phyloP scores from a whole-genome alignment of 805 yeast species.

The Barnettozyma vustinii region DNA sequence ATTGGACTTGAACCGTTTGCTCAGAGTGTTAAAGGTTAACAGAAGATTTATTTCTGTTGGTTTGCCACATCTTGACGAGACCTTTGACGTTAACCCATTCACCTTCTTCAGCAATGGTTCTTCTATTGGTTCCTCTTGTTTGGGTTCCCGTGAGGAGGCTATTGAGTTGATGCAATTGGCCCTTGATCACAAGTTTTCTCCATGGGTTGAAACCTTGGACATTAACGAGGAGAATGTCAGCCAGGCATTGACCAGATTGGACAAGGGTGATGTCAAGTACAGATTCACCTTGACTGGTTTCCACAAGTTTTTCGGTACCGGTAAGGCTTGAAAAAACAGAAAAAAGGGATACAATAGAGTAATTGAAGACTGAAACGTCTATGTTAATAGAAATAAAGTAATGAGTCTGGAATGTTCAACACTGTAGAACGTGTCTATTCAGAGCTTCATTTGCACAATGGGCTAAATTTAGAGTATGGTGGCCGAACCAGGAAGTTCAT shows the following conservation, averaged over 20 bases:
- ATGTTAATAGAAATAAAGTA: too few relatives aligned
- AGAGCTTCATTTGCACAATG: too few relatives aligned
- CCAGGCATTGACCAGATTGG: slow-evolving; percentile 49
- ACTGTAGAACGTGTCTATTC: too few relatives aligned
- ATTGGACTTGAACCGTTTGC: slow-evolving; percentile 43
- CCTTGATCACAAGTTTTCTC: slow-evolving; percentile 47
- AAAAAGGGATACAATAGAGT: slow-evolving; percentile 1
- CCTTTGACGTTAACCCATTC: slow-evolving; percentile 40
- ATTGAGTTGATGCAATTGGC: slow-evolving; percentile 62
- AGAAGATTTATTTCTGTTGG: slow-evolving; percentile 63
- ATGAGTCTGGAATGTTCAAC: neutral
- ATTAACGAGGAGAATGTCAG: slow-evolving; percentile 47
- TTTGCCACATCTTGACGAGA: slow-evolving; percentile 46
- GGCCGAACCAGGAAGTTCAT: too few relatives aligned
- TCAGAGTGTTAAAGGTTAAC: slow-evolving; percentile 48
- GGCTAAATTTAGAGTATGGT: neutral
- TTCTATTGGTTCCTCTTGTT: slow-evolving; percentile 50
- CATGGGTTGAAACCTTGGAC: slow-evolving; percentile 60
- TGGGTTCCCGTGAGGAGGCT: slow-evolving; percentile 62
- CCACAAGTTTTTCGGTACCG: slow-evolving; percentile 34
- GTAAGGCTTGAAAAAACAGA: slow-evolving; percentile 7
- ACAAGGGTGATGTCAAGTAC: slow-evolving; percentile 53
- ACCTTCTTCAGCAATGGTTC: slow-evolving; percentile 45
- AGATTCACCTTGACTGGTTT: slow-evolving; percentile 57
- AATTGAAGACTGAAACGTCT: neutral